Conservation (phyloP, 352 stramenopile genomes). For the Pythium coloratum region DNA sequence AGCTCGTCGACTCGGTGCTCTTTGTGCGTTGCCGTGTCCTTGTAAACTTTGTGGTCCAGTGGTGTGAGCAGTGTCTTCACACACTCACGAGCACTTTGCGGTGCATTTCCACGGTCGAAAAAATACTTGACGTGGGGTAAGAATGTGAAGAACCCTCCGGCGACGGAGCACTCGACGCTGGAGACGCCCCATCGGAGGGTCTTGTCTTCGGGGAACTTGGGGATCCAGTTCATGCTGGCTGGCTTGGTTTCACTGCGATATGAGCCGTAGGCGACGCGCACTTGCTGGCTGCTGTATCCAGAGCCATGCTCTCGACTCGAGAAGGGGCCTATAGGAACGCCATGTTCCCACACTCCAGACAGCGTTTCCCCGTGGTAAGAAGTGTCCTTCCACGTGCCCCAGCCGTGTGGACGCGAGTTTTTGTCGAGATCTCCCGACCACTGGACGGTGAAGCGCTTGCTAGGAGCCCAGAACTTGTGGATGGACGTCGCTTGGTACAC, state of each 20-base stretch:
- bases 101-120: slow-evolving; percentile 28
- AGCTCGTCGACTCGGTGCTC: not conserved
- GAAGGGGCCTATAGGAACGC: slow-evolving; percentile 61
- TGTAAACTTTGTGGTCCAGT: slow-evolving; percentile 14
- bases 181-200: slow-evolving; percentile 16
- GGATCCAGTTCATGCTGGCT: slow-evolving; percentile 44
- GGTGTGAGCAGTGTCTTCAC: slow-evolving; percentile 34
- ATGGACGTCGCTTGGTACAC: slow-evolving; percentile 24
- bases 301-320: slow-evolving; percentile 54
- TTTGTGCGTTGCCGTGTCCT: slow-evolving; percentile 10
- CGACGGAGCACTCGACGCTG: slow-evolving; percentile 74
- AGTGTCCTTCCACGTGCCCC: slow-evolving; percentile 61
- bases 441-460: slow-evolving; percentile 34
- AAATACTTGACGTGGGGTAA: slow-evolving; percentile 59
- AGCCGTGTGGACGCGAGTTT: slow-evolving; percentile 50
- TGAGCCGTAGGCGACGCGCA: slow-evolving; percentile 49
- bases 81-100: slow-evolving; percentile 43
- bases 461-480: slow-evolving; percentile 5
- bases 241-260: slow-evolving; percentile 32
- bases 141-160: slow-evolving; percentile 69
- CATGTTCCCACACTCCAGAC: slow-evolving; percentile 50
- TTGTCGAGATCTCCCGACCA: slow-evolving; percentile 56
- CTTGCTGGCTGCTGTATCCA: slow-evolving; percentile 41
- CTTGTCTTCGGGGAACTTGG: slow-evolving; percentile 21
- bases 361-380: slow-evolving; percentile 62